Percentiles rank a stretch among this genome's conserved stretches.
Evolutionary conservation across 2,329 filamentous ascomycete species (phyloP).

Genomic region (Venturia nashicola): DNA sequence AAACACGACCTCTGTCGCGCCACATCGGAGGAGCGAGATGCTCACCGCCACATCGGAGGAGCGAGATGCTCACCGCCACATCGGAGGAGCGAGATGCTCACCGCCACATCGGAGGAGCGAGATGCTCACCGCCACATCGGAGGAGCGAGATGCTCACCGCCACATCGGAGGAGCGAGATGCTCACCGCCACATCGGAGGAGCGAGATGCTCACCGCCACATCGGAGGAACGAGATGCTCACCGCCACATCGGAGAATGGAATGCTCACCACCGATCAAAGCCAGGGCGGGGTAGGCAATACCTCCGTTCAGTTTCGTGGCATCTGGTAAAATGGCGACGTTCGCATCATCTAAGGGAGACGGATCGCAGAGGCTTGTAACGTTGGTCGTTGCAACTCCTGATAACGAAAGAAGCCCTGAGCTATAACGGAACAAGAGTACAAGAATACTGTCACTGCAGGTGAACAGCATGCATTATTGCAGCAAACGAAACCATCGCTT

Average conservation of each 20-base stretch:
- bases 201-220: neutral
- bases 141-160: too few relatives aligned
- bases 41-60: too few relatives aligned
- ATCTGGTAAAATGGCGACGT: too few relatives aligned
- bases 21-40: neutral
- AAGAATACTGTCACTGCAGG: neutral
- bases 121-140: too few relatives aligned
- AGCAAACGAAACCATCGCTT: neutral
- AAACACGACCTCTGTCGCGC: too few relatives aligned
- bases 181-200: neutral
- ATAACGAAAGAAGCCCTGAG: neutral
- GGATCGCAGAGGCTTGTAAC: neutral
- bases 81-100: neutral
- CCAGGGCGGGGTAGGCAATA: too few relatives aligned
- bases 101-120: neutral
- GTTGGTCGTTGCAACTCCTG: neutral
- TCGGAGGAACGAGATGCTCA: too few relatives aligned
- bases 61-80: too few relatives aligned
- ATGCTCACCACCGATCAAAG: neutral
- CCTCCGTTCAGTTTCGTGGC: too few relatives aligned
- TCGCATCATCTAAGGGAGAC: slow-evolving; percentile 1
- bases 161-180: neutral
- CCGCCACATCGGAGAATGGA: neutral
- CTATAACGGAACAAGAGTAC: neutral
- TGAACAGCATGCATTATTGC: neutral